phyloP scores from a whole-genome alignment of 2,329 filamentous ascomycete genomes.

The Alternaria gansuensis region DNA sequence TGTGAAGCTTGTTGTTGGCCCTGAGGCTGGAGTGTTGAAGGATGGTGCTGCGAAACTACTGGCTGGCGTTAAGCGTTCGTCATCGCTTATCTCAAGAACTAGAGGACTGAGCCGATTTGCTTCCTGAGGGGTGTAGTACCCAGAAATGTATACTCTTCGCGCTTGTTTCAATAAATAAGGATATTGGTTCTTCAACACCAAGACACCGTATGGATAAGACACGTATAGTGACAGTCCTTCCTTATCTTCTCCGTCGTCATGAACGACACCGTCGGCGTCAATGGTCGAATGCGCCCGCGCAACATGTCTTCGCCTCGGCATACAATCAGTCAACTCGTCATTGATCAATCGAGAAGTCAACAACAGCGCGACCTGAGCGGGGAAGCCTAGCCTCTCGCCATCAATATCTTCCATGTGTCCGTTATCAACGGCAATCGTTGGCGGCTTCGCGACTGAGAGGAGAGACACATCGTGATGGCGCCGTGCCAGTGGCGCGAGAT shows the following conservation, averaged over 20 bases:
- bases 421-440: slow-evolving; percentile 32
- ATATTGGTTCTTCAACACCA: slow-evolving; percentile 52
- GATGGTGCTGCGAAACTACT: slow-evolving; percentile 27
- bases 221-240: slow-evolving; percentile 54
- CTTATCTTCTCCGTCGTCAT: slow-evolving; percentile 20
- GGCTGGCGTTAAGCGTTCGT: slow-evolving; percentile 26
- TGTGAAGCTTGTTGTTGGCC: slow-evolving; percentile 13
- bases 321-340: slow-evolving; percentile 50
- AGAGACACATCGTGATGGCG: slow-evolving; percentile 46
- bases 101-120: slow-evolving; percentile 7
- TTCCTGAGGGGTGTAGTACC: slow-evolving; percentile 44
- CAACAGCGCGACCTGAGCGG: slow-evolving; percentile 39
- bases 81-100: slow-evolving; percentile 19
- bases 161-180: slow-evolving; percentile 54
- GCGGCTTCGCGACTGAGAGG: slow-evolving; percentile 42
- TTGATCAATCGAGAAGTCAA: slow-evolving; percentile 48
- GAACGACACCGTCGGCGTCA: slow-evolving; percentile 9
- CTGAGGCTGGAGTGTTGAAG: slow-evolving; percentile 13
- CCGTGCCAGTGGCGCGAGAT: slow-evolving; percentile 49
- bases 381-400: slow-evolving; percentile 27
- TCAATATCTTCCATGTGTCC: slow-evolving; percentile 12
- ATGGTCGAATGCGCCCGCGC: slow-evolving; percentile 21
- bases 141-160: slow-evolving; percentile 53
- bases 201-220: slow-evolving; percentile 53
- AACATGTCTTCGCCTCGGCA: slow-evolving; percentile 27